These are phyloP conservation scores for Penicillium mononematosum DNA, from an alignment of 495 filamentous ascomycete species.

Conservation along the genomic window DNA sequence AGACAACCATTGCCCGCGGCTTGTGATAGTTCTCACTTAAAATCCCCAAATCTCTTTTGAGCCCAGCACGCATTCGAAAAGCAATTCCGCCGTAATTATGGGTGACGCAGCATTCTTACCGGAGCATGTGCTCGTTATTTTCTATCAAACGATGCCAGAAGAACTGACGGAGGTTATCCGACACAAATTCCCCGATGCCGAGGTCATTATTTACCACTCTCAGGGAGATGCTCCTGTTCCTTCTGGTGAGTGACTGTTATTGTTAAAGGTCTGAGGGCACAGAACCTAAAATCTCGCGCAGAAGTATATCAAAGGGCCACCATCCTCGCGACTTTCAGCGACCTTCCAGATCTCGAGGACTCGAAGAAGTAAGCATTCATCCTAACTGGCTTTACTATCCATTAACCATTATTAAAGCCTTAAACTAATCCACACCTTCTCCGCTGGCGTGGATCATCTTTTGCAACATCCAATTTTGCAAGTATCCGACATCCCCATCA, in stretches of 20 bases:
- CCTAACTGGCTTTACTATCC: not conserved
- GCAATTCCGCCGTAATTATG: slow-evolving; percentile 30
- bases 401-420: slow-evolving; percentile 43
- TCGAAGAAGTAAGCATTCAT: slow-evolving; percentile 11
- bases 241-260: slow-evolving; percentile 11
- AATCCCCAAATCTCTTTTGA: not conserved
- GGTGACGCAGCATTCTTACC: slow-evolving; percentile 22
- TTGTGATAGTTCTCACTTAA: not conserved
- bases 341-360: slow-evolving; percentile 47
- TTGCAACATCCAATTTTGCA: slow-evolving; percentile 61
- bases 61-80: not conserved
- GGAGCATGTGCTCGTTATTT: slow-evolving; percentile 45
- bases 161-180: slow-evolving; percentile 43
- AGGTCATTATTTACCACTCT: slow-evolving; percentile 39
- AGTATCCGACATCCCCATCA: slow-evolving; percentile 61
- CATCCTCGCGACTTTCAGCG: slow-evolving; percentile 58
- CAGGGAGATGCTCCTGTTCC: slow-evolving; percentile 16
- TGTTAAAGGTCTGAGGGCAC: not conserved
- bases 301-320: slow-evolving; percentile 61
- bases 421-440: slow-evolving; percentile 71
- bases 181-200: slow-evolving; percentile 50
- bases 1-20: slow-evolving; percentile 1
- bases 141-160: slow-evolving; percentile 38
- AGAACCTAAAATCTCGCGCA: not conserved
- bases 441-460: slow-evolving; percentile 72